Conservation (phyloP, 805 yeast species). For the Wickerhamomyces chambardii region DNA sequence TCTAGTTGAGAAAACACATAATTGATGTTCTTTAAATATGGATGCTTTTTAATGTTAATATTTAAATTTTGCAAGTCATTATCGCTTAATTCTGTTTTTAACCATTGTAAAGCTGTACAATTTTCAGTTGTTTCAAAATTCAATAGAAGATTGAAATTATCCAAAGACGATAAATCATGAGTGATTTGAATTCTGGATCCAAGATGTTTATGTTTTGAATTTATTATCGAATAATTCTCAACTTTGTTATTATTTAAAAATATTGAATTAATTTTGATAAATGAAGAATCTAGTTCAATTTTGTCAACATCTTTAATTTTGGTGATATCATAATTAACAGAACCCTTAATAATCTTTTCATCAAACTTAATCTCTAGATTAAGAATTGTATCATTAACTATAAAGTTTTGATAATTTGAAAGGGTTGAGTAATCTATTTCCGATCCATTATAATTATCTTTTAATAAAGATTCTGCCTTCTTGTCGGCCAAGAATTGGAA, state of each 20-base stretch:
- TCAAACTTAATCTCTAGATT: constrained; percentile 49
- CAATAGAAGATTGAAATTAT: constrained; percentile 4
- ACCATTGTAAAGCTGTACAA: constrained; percentile 84
- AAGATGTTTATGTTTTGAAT: constrained; percentile 38
- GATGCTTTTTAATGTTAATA: too few species aligned
- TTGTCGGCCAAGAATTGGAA: background rate
- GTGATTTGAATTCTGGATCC: constrained; percentile 42
- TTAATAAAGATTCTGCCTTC: too few species aligned
- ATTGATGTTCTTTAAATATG: constrained; percentile 33
- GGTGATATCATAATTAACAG: constrained; percentile 37
- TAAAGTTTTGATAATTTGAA: constrained; percentile 56
- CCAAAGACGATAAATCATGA: constrained; percentile 6
- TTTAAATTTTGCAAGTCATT: constrained; percentile 51
- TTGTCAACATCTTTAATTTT: constrained; percentile 19
- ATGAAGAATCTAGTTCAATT: constrained; percentile 65
- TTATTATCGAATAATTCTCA: constrained; percentile 21
- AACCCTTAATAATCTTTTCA: constrained; percentile 41
- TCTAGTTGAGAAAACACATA: constrained; percentile 80
- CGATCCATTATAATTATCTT: constrained; percentile 13
- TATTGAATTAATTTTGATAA: constrained; percentile 36
- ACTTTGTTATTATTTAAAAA: constrained; percentile 28
- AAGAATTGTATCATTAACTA: constrained; percentile 41
- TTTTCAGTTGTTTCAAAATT: constrained; percentile 57
- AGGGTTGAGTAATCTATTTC: constrained; percentile 71
- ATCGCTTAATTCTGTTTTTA: constrained; percentile 58